Percentiles rank a stretch among this genome's conserved stretches.
Evolutionary conservation across 192 early-diverging fungal genomes (phyloP).

Genomic region (Backusella liffmaniae): DNA sequence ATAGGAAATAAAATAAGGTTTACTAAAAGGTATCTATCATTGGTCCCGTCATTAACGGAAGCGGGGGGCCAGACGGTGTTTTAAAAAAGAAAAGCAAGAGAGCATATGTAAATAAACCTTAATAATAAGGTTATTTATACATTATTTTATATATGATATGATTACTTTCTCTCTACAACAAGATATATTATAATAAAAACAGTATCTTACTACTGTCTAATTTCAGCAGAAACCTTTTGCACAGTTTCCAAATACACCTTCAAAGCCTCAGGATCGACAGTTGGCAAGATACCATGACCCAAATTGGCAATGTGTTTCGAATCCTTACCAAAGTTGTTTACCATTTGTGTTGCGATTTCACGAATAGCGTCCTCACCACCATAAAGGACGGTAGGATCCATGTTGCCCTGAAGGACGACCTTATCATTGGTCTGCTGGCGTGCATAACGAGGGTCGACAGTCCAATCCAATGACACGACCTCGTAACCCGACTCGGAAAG

Average conservation of each 20-base stretch:
- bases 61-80: not conserved
- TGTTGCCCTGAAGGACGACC: constrained; percentile 90
- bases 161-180: not conserved
- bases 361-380: constrained; percentile 74
- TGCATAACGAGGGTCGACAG: constrained; percentile 67
- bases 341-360: constrained; percentile 72
- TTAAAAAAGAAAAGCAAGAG: not conserved
- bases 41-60: not conserved
- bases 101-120: not conserved
- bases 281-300: constrained; percentile 95
- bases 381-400: constrained; percentile 87
- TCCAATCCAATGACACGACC: constrained; percentile 91
- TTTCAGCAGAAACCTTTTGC: constrained; percentile 56
- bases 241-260: constrained; percentile 70
- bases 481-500: constrained; percentile 75
- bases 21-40: not conserved
- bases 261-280: constrained; percentile 69
- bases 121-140: not conserved
- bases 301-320: constrained; percentile 89
- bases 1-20: not conserved
- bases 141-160: not conserved
- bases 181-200: not conserved
- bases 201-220: constrained; percentile 29
- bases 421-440: constrained; percentile 48
- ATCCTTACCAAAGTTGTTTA: constrained; percentile 72